phyloP scores from a whole-genome alignment of 768 basidiomycete genomes.

The Daedalea quercina region DNA sequence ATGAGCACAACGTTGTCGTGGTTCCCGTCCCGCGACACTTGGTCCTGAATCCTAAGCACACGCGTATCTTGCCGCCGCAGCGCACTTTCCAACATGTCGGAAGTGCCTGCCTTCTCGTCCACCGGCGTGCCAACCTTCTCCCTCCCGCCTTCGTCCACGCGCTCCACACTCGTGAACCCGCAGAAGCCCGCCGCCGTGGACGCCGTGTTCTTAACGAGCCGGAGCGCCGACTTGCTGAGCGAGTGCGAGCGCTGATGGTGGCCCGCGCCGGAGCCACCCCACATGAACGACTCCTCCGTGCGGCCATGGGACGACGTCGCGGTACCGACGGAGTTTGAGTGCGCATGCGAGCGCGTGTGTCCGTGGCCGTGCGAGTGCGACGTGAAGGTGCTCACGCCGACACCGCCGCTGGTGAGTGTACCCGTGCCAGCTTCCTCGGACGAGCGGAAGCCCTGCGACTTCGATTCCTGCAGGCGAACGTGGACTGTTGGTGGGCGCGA shows the following conservation, averaged over 20 bases:
- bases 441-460: neutral
- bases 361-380: constrained; percentile 9
- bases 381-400: constrained; percentile 18
- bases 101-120: constrained; percentile 13
- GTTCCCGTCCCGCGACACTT: constrained; percentile 4
- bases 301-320: constrained; percentile 27
- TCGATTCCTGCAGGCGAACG: constrained; percentile 12
- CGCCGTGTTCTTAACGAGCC: constrained; percentile 26
- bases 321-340: constrained; percentile 27
- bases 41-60: constrained; percentile 16
- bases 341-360: constrained; percentile 28
- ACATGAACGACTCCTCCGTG: constrained; percentile 18
- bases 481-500: constrained; percentile 39
- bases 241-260: constrained; percentile 32
- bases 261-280: constrained; percentile 2
- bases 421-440: constrained; percentile 10
- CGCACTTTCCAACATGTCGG: constrained; percentile 11
- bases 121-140: constrained; percentile 2
- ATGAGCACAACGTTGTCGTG: constrained; percentile 9
- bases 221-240: constrained; percentile 30
- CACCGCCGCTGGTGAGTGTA: constrained; percentile 16
- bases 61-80: constrained; percentile 21
- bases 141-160: neutral
- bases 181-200: constrained; percentile 22
- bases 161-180: constrained; percentile 15